Evolutionary conservation across 2,329 filamentous ascomycete genomes (phyloP), one percentile per base, ranked within the genome.

Genomic region (Phoma sp.): DNA sequence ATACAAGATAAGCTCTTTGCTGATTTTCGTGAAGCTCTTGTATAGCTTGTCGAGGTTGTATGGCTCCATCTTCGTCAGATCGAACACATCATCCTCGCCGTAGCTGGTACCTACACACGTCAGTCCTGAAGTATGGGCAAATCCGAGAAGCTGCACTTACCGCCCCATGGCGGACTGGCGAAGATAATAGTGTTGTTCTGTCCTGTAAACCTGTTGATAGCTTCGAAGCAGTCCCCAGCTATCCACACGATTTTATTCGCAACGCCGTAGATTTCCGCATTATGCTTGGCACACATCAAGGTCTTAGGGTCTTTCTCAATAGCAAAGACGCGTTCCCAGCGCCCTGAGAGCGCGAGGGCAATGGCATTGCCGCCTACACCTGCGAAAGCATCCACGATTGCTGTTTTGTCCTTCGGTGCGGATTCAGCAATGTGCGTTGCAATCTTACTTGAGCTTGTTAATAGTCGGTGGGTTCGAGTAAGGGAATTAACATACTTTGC

Each of bases 321-420:
- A 37, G 90, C 91, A 70, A 98, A 91, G 60, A 99, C 85, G 60
- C 86, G 87, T 46, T 87, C 84, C 89, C 91, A 99, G 59, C 87
- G 85, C 18, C 83, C 86, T 0, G 88, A 90, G 8, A 87, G 83
- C 14, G 95, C 93, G 65, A 99, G 96, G n/a, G 93, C 91, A 64
- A 99, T 98, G 23, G 89, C 86, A 73, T 99, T 99, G 49, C 93
- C 95, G 33, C 96, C 95, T 0, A 90, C 92, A 38, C 95, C 95
- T 25, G 88, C 90, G 76, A 99, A 99, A 40, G 89, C 85, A 74
- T 99, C 95, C 55, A 99, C 86, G 33, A 99, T 78, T 32, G 88
- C 84, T 8, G 79, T 84, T 62, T 87, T 89, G 13, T 77, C 76
- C 14, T 75, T 67, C 48, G 83, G 78, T 23, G 82, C 78, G 39